phyloP scores from a whole-genome alignment of 805 yeast genomes.

The Teunomyces tritomae region DNA sequence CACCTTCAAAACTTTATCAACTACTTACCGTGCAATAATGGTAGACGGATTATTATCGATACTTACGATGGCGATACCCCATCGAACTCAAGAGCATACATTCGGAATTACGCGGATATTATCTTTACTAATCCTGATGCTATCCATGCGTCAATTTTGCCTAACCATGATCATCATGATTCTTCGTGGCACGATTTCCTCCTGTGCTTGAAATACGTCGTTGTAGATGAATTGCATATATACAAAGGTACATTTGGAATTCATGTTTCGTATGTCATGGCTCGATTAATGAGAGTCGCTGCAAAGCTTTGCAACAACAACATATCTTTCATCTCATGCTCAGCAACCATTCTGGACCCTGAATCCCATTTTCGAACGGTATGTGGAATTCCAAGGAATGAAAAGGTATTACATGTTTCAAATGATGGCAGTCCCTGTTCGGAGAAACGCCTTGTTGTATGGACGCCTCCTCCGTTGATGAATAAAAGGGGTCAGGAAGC shows the following conservation, averaged over 20 bases:
- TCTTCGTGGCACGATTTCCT: slow-evolving; percentile 68
- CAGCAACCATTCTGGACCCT: slow-evolving; percentile 87
- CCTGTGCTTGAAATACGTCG: slow-evolving; percentile 62
- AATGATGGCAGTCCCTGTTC: slow-evolving; percentile 92
- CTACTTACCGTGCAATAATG: slow-evolving; percentile 41
- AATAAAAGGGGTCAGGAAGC: slow-evolving; percentile 47
- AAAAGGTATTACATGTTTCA: slow-evolving; percentile 52
- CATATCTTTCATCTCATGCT: slow-evolving; percentile 78
- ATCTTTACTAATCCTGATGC: slow-evolving; percentile 96
- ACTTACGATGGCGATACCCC: slow-evolving; percentile 96
- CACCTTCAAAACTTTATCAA: slow-evolving; percentile 61
- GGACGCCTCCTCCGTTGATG: slow-evolving; percentile 76
- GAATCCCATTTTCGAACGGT: slow-evolving; percentile 65
- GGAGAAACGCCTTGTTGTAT: slow-evolving; percentile 66
- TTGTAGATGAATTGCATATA: slow-evolving; percentile 82
- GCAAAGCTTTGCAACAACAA: slow-evolving; percentile 49
- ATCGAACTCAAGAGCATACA: slow-evolving; percentile 44
- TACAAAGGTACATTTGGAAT: slow-evolving; percentile 92
- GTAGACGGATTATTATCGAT: slow-evolving; percentile 52
- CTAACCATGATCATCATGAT: slow-evolving; percentile 50
- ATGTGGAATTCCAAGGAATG: slow-evolving; percentile 56
- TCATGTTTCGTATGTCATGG: slow-evolving; percentile 81
- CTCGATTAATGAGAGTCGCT: slow-evolving; percentile 66
- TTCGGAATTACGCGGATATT: slow-evolving; percentile 67
- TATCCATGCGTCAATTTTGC: slow-evolving; percentile 80